phyloP scores from a whole-genome alignment of 2,329 filamentous ascomycete species.

The Calonectria pseudoturangicola region DNA sequence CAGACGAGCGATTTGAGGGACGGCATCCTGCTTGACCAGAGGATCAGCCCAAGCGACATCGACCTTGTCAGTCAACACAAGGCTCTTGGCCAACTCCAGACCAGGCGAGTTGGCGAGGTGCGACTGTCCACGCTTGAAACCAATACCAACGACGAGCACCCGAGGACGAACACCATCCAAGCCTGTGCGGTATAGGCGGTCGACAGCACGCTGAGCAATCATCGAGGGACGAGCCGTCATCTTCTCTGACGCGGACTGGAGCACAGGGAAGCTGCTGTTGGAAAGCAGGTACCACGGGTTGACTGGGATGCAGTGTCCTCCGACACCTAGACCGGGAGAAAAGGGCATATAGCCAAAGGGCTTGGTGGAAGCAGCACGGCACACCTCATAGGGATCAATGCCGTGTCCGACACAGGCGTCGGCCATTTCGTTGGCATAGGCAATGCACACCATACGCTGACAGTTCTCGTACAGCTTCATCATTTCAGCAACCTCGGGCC shows the following conservation, averaged over 20 bases:
- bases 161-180: slow-evolving; percentile 47
- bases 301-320: slow-evolving; percentile 74
- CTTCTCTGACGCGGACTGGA: slow-evolving; percentile 64
- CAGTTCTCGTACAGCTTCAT: slow-evolving; percentile 76
- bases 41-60: slow-evolving; percentile 67
- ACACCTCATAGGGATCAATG: slow-evolving; percentile 72
- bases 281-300: slow-evolving; percentile 73
- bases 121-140: slow-evolving; percentile 70
- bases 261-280: slow-evolving; percentile 67
- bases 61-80: slow-evolving; percentile 60
- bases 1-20: slow-evolving; percentile 63
- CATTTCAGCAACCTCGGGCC: slow-evolving; percentile 75
- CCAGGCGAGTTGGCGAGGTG: slow-evolving; percentile 69
- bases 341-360: slow-evolving; percentile 72
- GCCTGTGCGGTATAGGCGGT: slow-evolving; percentile 51
- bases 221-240: slow-evolving; percentile 65
- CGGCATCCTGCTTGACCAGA: slow-evolving; percentile 63
- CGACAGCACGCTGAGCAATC: slow-evolving; percentile 61
- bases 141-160: slow-evolving; percentile 68
- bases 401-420: slow-evolving; percentile 67
- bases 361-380: slow-evolving; percentile 68
- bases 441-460: slow-evolving; percentile 72
- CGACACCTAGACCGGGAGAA: slow-evolving; percentile 69
- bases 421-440: slow-evolving; percentile 74
- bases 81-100: slow-evolving; percentile 62